Evolutionary conservation across 129 eudicot genomes (phyloP), one percentile per base, ranked within the genome.

Genomic region (carrot (Daucus carota)): DNA sequence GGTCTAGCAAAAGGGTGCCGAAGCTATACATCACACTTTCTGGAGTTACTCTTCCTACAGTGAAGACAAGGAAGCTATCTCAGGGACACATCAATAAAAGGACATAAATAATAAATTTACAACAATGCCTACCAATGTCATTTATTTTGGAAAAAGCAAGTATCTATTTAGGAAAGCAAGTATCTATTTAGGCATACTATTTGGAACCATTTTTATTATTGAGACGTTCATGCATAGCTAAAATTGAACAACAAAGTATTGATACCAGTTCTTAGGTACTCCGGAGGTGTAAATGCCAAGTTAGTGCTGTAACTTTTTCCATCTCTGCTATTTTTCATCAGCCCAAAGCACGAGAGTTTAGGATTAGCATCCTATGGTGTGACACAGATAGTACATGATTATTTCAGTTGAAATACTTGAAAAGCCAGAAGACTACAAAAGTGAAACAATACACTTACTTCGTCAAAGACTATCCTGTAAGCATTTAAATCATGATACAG

Each of bases 221-320:
- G 33, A 13, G 65, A 48, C 54, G 22, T 26, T 66, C 10, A 22
- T 47, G 62, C 33, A 41, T 72, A 73, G 40, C 36, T 47, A 18
- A 52, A 57, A 20, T 44, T 28, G 3, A 38, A 73, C 36, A 38
- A 15, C 43, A 70, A 26, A 72, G 50, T 36, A 46, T 52, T 4
- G 5, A 54, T 88, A 90, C 98, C 98, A 70, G 98, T 93, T 72
- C 90, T 83, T 29, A 93, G 78, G 84, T 93, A 93, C 82, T 93
- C 98, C 20, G 98, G 98, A 81, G 98, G 98, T 41, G 98, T 90
- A 82, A 93, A 93, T 73, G 98, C 98, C 77, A 93, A 83, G 87
- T 93, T 93, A 70, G 98, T 93, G 73, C 98, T 93, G 72, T 93
- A 93, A 86, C 98, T 93, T 73, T 86, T 93, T 75, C 98, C 98